Conservation (phyloP, 2,329 filamentous ascomycete genomes). For the Colletotrichum navitas region DNA sequence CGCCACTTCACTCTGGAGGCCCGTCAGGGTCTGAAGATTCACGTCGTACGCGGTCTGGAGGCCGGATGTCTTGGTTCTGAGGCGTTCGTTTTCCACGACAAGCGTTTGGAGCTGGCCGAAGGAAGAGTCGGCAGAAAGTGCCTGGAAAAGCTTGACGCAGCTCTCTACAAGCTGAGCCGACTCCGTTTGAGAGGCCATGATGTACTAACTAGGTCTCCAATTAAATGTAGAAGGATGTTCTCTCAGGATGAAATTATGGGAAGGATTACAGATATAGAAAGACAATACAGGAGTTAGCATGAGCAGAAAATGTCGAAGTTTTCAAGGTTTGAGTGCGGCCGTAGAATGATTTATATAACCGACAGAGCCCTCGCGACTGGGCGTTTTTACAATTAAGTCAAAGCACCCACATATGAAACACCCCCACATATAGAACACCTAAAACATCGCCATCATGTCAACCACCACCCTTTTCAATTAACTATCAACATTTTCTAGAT, state of each 20-base stretch:
- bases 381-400: not conserved
- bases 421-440: too few relatives aligned
- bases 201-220: not conserved
- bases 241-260: not conserved
- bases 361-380: not conserved
- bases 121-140: not conserved
- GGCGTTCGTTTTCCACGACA: not conserved
- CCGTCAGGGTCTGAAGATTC: not conserved
- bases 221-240: rapidly evolving
- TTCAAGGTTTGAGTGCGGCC: not conserved
- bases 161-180: not conserved
- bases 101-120: not conserved
- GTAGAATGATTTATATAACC: not conserved
- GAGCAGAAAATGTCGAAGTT: not conserved
- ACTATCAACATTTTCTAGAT: too few relatives aligned
- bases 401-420: too few relatives aligned
- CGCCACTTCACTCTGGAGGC: not conserved
- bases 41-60: not conserved
- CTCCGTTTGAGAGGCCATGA: not conserved
- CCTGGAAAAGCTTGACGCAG: not conserved
- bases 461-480: too few relatives aligned
- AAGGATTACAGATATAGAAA: not conserved
- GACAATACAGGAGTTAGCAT: not conserved
- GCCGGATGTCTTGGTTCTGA: not conserved
- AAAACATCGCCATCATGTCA: too few relatives aligned